Evolutionary conservation across 2,329 filamentous ascomycete species (phyloP).

Genomic region (Torrubiella hemipterigena): DNA sequence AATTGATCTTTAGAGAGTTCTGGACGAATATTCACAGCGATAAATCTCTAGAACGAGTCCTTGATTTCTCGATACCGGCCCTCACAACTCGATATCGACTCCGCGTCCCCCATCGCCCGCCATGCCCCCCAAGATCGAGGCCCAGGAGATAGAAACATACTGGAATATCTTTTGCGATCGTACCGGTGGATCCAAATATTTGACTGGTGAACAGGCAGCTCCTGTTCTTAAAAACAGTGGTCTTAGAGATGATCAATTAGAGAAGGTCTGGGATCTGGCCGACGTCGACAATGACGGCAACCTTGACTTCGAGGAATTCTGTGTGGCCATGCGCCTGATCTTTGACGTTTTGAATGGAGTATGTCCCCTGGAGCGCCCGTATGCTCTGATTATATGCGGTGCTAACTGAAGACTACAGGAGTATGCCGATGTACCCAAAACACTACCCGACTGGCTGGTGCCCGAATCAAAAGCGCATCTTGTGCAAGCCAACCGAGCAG

Average conservation of each 20-base stretch:
- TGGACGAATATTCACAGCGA: no score
- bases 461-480: constrained; percentile 90
- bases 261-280: constrained; percentile 91
- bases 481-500: constrained; percentile 68
- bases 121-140: constrained; percentile 48
- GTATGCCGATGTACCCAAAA: constrained; percentile 74
- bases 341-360: constrained; percentile 96
- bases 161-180: constrained; percentile 52
- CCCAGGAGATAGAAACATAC: constrained; percentile 52
- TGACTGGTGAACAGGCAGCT: constrained; percentile 50
- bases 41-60: no score
- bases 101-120: no score
- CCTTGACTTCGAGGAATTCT: constrained; percentile 98
- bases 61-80: no score
- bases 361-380: constrained; percentile 18
- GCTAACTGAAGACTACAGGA: constrained; percentile 43
- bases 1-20: no score
- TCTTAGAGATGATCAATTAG: constrained; percentile 64
- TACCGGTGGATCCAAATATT: constrained; percentile 46
- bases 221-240: constrained; percentile 53
- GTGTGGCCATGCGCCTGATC: constrained; percentile 94
- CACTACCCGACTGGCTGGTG: constrained; percentile 89
- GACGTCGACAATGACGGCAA: constrained; percentile 97
- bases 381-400: constrained; percentile 1
- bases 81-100: no score